phyloP scores from a whole-genome alignment of 2,329 filamentous ascomycete species.

The Byssochlamys sp. region DNA sequence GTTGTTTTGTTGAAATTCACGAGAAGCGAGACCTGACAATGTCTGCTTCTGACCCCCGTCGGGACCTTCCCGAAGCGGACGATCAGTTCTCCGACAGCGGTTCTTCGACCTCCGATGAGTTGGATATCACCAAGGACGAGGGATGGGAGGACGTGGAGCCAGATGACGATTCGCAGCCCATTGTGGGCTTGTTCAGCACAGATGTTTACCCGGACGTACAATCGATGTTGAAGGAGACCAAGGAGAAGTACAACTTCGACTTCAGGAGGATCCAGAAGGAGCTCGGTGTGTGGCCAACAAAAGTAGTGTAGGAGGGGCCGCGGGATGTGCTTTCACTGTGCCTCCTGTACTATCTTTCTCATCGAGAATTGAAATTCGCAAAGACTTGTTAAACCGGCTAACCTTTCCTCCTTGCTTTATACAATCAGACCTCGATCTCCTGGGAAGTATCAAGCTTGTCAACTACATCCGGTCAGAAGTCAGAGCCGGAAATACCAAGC shows the following conservation, averaged over 20 bases:
- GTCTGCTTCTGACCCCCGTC: conserved; percentile 4
- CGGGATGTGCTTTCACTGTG: conserved; percentile 5
- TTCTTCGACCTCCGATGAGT: conserved; percentile 27
- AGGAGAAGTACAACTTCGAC: conserved; percentile 57
- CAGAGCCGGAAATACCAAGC: conserved; percentile 36
- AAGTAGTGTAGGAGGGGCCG: conserved; percentile 3
- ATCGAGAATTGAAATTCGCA: neutral
- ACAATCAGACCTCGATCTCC: conserved; percentile 56
- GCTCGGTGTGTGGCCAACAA: conserved; percentile 32
- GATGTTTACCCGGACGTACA: conserved; percentile 54
- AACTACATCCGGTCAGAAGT: conserved; percentile 53
- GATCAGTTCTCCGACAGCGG: conserved; percentile 12
- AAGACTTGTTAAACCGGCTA: conserved; percentile 1
- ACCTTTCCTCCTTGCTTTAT: conserved; percentile 8
- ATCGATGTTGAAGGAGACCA: conserved; percentile 61
- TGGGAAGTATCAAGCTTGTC: conserved; percentile 63
- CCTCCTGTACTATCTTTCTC: conserved; percentile 12
- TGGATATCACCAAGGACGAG: conserved; percentile 42
- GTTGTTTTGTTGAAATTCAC: neutral
- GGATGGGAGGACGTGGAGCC: conserved; percentile 53
- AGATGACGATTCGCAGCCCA: conserved; percentile 52
- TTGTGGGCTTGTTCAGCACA: conserved; percentile 61
- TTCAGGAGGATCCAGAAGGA: conserved; percentile 51
- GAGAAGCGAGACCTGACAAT: neutral
- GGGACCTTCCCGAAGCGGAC: neutral